Conservation (phyloP, 108 stramenopile species). For the Bacterosira constricta region DNA sequence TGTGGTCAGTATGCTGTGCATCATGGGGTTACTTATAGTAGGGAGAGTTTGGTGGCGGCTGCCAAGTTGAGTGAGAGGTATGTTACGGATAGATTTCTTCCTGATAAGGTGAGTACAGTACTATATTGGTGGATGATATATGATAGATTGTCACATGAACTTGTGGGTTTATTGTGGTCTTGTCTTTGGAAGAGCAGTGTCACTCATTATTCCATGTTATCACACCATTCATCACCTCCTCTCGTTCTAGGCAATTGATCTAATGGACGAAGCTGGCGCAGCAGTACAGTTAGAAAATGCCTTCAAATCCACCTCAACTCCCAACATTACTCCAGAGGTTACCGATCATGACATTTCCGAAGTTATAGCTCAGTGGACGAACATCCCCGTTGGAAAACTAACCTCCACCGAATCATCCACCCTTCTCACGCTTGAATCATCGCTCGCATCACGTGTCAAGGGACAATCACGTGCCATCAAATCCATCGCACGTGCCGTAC, state of each 20-base stretch:
- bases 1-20: constrained; percentile 69
- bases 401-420: constrained; percentile 83
- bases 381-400: constrained; percentile 78
- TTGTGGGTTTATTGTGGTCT: too few relatives aligned
- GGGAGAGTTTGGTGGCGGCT: constrained; percentile 63
- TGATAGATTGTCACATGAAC: too few relatives aligned
- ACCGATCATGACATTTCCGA: constrained; percentile 69
- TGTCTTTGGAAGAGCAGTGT: too few relatives aligned
- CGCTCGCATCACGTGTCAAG: constrained; percentile 77
- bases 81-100: constrained; percentile 81
- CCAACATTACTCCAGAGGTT: constrained; percentile 53
- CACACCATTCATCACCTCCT: too few relatives aligned
- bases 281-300: constrained; percentile 84
- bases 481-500: constrained; percentile 82
- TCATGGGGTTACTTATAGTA: constrained; percentile 74
- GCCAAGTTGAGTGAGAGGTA: constrained; percentile 80
- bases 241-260: constrained; percentile 78
- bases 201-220: too few relatives aligned
- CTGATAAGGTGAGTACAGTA: constrained; percentile 88
- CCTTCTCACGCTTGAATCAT: constrained; percentile 75
- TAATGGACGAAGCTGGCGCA: constrained; percentile 97
- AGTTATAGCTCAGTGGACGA: constrained; percentile 71
- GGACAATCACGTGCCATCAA: constrained; percentile 88
- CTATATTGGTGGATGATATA: too few relatives aligned
- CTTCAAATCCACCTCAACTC: constrained; percentile 36